Conservation (phyloP, 495 filamentous ascomycete species). For the Penicillium odoratum region DNA sequence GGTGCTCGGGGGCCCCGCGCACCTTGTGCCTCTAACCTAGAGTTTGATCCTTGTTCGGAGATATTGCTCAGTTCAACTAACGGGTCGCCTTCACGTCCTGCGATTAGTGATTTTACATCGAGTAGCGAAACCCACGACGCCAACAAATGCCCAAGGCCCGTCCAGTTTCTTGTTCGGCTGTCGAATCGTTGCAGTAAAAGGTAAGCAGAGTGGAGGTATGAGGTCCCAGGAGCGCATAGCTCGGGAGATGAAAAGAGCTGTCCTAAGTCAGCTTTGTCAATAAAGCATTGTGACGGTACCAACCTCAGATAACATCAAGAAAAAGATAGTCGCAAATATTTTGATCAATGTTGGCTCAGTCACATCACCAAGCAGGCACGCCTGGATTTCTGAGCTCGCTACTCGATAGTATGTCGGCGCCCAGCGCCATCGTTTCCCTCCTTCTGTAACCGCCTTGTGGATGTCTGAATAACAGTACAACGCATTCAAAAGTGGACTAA, state of each 20-base stretch:
- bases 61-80: slow-evolving; percentile 35
- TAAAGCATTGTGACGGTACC: slow-evolving; percentile 2
- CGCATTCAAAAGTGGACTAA: slow-evolving; percentile 30
- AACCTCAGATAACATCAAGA: slow-evolving; percentile 45
- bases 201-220: slow-evolving; percentile 39
- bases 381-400: slow-evolving; percentile 37
- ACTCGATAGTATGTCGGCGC: slow-evolving; percentile 36
- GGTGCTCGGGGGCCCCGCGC: background rate
- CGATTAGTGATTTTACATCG: slow-evolving; percentile 43
- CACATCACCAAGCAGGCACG: slow-evolving; percentile 33
- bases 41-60: slow-evolving; percentile 6
- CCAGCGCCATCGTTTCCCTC: slow-evolving; percentile 34
- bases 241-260: slow-evolving; percentile 35
- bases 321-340: slow-evolving; percentile 33
- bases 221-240: slow-evolving; percentile 30
- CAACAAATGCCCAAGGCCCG: slow-evolving; percentile 29
- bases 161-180: slow-evolving; percentile 31
- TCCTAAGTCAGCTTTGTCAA: background rate
- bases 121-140: slow-evolving; percentile 41
- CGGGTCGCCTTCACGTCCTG: slow-evolving; percentile 42
- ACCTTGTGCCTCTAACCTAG: slow-evolving; percentile 2
- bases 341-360: slow-evolving; percentile 26
- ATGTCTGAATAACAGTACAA: slow-evolving; percentile 42
- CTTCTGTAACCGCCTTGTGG: slow-evolving; percentile 25
- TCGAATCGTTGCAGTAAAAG: slow-evolving; percentile 38